Evolutionary conservation across 148 eudicot genomes (phyloP).

Genomic region (Cornus controversa): DNA sequence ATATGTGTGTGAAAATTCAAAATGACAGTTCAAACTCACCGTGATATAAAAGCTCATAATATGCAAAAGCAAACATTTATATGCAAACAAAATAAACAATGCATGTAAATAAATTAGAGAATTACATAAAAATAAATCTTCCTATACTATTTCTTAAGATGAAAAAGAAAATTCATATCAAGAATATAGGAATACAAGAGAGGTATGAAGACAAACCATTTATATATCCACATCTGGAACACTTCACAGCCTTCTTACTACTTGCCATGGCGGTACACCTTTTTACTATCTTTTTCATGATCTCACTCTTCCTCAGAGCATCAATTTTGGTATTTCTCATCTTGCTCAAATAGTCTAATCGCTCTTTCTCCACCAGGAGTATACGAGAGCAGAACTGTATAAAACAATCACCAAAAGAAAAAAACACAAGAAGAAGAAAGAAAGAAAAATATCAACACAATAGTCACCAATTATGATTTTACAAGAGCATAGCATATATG

Average conservation of each 20-base stretch:
- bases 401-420: background rate
- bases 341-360: slow-evolving; percentile 53
- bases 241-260: slow-evolving; percentile 41
- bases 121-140: background rate
- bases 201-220: slow-evolving; percentile 51
- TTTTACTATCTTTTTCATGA: slow-evolving; percentile 56
- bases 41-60: too few species aligned
- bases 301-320: slow-evolving; percentile 48
- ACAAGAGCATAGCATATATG: background rate
- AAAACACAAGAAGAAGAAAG: slow-evolving; percentile 1
- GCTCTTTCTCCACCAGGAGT: slow-evolving; percentile 60
- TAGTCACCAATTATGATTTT: background rate
- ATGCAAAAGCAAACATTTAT: too few species aligned
- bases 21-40: too few species aligned
- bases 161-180: background rate
- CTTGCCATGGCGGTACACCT: slow-evolving; percentile 50
- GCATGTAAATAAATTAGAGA: background rate
- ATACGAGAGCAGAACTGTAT: slow-evolving; percentile 73
- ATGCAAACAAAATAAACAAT: too few species aligned
- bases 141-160: background rate
- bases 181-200: background rate
- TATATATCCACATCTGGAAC: slow-evolving; percentile 75
- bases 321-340: slow-evolving; percentile 70
- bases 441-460: background rate
- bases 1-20: too few species aligned